Percentiles rank a stretch among this genome's conserved stretches.
Conservation (phyloP, 257 asterid genomes). For the Plantago major region DNA sequence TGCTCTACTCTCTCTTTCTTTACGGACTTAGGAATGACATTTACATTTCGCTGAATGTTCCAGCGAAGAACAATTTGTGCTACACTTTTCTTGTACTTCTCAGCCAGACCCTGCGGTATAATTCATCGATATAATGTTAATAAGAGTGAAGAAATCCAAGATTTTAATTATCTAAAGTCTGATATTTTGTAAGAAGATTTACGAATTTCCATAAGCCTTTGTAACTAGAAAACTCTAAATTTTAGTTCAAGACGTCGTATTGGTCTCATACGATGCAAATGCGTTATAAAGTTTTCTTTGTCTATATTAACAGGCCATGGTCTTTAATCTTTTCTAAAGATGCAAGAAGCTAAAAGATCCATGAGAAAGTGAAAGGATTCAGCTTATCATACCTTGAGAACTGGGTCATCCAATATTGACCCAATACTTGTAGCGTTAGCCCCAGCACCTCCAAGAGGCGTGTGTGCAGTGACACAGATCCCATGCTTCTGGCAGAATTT, state of each 20-base stretch:
- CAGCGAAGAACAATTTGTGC: slow-evolving; percentile 57
- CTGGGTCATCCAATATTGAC: slow-evolving; percentile 54
- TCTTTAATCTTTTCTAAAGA: neutral
- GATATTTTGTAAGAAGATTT: neutral
- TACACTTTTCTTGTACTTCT: slow-evolving; percentile 42
- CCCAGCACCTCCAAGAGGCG: slow-evolving; percentile 67
- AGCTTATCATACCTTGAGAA: slow-evolving; percentile 37
- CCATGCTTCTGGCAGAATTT: slow-evolving; percentile 72
- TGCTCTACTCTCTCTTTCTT: slow-evolving; percentile 44
- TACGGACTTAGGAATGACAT: slow-evolving; percentile 51
- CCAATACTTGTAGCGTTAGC: slow-evolving; percentile 67
- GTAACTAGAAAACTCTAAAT: too few species aligned
- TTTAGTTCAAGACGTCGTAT: too few species aligned
- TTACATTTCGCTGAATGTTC: slow-evolving; percentile 44
- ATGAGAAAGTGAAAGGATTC: neutral
- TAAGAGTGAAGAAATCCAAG: neutral
- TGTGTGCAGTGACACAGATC: slow-evolving; percentile 62
- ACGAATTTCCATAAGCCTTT: neutral
- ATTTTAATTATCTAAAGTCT: neutral
- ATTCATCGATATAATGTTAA: neutral
- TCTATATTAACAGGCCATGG: neutral
- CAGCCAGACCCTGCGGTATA: slow-evolving; percentile 43
- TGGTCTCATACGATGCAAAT: too few species aligned
- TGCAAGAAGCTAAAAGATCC: neutral
- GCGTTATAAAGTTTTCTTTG: neutral